phyloP scores from a whole-genome alignment of 2,329 filamentous ascomycete species.

The Tolypocladium tundrense region DNA sequence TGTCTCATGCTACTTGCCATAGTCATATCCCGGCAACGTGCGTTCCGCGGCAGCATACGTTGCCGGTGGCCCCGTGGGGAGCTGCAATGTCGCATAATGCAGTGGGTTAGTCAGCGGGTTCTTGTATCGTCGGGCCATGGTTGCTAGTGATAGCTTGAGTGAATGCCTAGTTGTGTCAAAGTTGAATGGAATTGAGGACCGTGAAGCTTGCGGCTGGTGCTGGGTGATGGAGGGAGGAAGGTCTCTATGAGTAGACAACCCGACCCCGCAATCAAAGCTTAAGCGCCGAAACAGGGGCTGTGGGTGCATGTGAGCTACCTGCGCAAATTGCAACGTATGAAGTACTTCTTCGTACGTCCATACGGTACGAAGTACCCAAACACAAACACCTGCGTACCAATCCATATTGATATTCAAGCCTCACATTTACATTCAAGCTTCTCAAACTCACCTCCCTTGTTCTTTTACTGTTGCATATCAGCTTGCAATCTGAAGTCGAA shows the following conservation, averaged over 20 bases:
- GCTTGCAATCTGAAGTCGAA: no score
- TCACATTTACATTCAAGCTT: neutral
- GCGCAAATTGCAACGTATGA: neutral
- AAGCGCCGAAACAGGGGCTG: neutral
- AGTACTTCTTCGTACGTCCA: no score
- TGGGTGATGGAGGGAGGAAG: neutral
- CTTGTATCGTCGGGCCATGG: neutral
- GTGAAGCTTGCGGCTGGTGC: neutral
- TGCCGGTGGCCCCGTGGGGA: neutral
- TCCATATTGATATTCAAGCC: neutral
- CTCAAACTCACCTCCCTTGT: no score
- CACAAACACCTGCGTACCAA: no score
- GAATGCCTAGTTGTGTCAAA: neutral
- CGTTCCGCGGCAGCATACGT: neutral
- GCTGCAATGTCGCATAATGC: neutral
- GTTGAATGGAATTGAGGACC: neutral
- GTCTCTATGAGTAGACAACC: neutral
- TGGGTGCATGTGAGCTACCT: neutral
- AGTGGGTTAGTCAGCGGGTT: neutral
- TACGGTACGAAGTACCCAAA: no score
- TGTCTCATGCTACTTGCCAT: neutral
- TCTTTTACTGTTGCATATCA: neutral
- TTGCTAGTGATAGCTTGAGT: neutral
- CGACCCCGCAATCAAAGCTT: neutral
- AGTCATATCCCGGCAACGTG: neutral